Percentiles rank a stretch among this genome's conserved stretches.
Conservation (phyloP, 2,329 filamentous ascomycete species). For the Microdochium trichocladiopsis region DNA sequence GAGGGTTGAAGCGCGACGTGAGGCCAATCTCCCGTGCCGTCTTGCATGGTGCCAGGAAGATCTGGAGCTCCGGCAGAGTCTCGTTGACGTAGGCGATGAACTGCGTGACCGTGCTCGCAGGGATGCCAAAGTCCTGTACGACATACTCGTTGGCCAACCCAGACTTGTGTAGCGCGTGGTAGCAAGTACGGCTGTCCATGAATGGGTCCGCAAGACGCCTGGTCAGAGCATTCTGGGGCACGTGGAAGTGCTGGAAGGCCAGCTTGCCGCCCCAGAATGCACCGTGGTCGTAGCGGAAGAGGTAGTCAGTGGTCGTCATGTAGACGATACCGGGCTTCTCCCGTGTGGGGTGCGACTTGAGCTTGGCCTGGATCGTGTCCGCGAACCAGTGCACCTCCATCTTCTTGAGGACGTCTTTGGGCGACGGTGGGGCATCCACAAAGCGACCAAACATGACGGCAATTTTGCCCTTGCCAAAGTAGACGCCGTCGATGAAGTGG, state of each 20-base stretch:
- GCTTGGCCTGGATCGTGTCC: conserved; percentile 16
- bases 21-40: conserved; percentile 18
- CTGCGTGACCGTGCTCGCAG: conserved; percentile 15
- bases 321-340: conserved; percentile 18
- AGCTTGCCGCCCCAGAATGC: conserved; percentile 46
- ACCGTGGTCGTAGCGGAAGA: conserved; percentile 50
- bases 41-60: conserved; percentile 21
- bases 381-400: conserved; percentile 23
- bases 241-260: conserved; percentile 43
- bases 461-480: conserved; percentile 37
- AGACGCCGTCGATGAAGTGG: conserved; percentile 52
- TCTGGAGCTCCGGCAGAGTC: conserved; percentile 19
- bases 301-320: conserved; percentile 42
- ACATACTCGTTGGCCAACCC: conserved; percentile 39
- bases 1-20: conserved; percentile 23
- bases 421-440: conserved; percentile 31
- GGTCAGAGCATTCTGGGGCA: conserved; percentile 42
- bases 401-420: conserved; percentile 30
- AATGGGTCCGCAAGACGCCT: conserved; percentile 44
- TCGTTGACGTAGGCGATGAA: conserved; percentile 20
- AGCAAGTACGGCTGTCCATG: conserved; percentile 44
- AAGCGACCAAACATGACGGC: conserved; percentile 44
- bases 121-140: conserved; percentile 38
- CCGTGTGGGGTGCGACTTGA: conserved; percentile 14
- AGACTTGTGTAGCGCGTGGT: conserved; percentile 42